Conservation (phyloP, 2,329 filamentous ascomycete genomes). For the Claviceps paspali region DNA sequence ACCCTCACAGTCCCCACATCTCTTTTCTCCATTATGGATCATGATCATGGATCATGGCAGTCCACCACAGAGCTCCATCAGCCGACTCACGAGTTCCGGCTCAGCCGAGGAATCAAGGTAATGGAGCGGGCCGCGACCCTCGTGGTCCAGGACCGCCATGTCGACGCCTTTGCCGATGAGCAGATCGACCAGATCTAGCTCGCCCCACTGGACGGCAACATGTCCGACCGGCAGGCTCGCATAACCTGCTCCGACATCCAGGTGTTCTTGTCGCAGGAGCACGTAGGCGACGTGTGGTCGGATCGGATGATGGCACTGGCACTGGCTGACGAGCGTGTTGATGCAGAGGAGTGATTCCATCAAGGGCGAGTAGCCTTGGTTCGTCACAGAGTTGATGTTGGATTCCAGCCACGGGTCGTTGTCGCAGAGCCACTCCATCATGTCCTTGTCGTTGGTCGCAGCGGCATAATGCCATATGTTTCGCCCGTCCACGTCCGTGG, state of each 20-base stretch:
- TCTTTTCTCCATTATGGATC: no score
- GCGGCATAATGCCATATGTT: slow-evolving; percentile 25
- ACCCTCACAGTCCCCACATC: no score
- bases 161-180: slow-evolving; percentile 10
- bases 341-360: slow-evolving; percentile 15
- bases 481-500: slow-evolving; percentile 15
- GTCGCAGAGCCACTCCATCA: slow-evolving; percentile 16
- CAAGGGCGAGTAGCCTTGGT: slow-evolving; percentile 15
- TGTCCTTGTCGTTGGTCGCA: slow-evolving; percentile 14
- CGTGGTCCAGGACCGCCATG: slow-evolving; percentile 5
- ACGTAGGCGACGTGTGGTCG: slow-evolving; percentile 7
- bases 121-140: slow-evolving; percentile 10
- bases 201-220: slow-evolving; percentile 14
- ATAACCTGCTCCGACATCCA: slow-evolving; percentile 6
- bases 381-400: slow-evolving; percentile 13
- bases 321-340: not conserved
- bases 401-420: slow-evolving; percentile 14
- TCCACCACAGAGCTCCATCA: slow-evolving; percentile 11
- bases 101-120: slow-evolving; percentile 13
- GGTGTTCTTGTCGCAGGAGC: slow-evolving; percentile 8
- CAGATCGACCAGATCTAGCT: slow-evolving; percentile 9
- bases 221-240: slow-evolving; percentile 4
- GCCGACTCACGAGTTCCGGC: slow-evolving; percentile 9
- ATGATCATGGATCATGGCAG: no score
- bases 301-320: not conserved